Evolutionary conservation across 441 rosid species (phyloP).

Genomic region (Heliophila coronopifolia): DNA sequence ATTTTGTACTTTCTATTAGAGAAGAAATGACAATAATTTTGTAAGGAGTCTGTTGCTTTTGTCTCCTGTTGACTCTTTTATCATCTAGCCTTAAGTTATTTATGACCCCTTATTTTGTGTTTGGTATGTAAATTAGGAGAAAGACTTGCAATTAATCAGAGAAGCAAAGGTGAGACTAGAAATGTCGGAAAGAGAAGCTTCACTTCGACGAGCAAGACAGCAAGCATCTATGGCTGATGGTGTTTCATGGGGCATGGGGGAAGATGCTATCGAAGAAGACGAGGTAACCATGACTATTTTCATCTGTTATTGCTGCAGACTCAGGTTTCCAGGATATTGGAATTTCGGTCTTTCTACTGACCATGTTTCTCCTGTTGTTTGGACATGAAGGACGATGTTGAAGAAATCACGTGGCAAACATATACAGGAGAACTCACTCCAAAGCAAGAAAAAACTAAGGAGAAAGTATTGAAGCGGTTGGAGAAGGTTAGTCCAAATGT

Average conservation of each 20-base stretch:
- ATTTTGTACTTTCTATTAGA: background rate
- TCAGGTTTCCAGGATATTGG: background rate
- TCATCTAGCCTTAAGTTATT: background rate
- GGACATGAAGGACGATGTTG: slow-evolving; percentile 57
- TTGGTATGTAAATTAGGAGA: slow-evolving; percentile 45
- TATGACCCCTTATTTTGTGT: background rate
- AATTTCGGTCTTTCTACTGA: background rate
- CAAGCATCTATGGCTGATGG: slow-evolving; percentile 86
- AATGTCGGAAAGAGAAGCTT: slow-evolving; percentile 70
- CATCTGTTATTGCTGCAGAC: background rate
- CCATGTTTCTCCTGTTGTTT: slow-evolving; percentile 8
- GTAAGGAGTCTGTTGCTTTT: background rate
- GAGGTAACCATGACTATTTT: slow-evolving; percentile 38
- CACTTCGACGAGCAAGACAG: slow-evolving; percentile 71
- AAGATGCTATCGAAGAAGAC: slow-evolving; percentile 89
- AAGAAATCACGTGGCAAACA: slow-evolving; percentile 94
- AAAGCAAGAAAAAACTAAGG: slow-evolving; percentile 92
- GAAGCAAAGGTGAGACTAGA: slow-evolving; percentile 52
- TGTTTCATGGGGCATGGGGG: slow-evolving; percentile 98
- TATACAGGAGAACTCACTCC: slow-evolving; percentile 90
- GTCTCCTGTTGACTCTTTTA: background rate
- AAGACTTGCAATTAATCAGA: slow-evolving; percentile 51
- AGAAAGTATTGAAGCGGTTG: slow-evolving; percentile 71
- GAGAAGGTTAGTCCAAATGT: slow-evolving; percentile 55
- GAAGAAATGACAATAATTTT: too few species aligned